Base-by-base conservation (phyloP, 1,139 yeast species). In the Suhomyces anneliseae region DNA sequence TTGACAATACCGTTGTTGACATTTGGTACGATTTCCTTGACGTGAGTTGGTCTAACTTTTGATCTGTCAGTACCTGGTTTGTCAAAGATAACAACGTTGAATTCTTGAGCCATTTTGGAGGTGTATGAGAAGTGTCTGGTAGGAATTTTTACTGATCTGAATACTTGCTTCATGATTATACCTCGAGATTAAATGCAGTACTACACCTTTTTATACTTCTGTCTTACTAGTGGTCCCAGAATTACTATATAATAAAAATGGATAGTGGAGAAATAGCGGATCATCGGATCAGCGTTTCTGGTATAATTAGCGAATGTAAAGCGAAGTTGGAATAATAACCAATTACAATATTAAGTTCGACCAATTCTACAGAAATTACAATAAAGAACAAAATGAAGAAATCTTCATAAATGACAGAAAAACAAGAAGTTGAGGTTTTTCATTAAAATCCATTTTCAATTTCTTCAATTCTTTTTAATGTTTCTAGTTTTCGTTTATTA, bases 1-100 rank as follows among this genome's bases (percentile, higher is more conserved):
- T 80, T 79, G 47, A 87, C 72, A 31, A 76, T 70, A 1, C 90
- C 89, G 11, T 70, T 61, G 36, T 73, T 74, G 44, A 83, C 79
- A 10, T 67, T 56, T 5, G 70, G 69, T 9, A 84, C 81, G 47
- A 85, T 78, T 2, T 66, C 78, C 15, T 77, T 78, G 33, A 87
- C 63, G 62, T 88, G 95, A 45, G 70, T 70, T 6, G 81, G 72
- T 61, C 93, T 80, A 39, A 75, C 75, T 11, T 72, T 63, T 26
- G 78, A 57, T 59, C 90, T 76, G 60, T 83, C 86, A 42, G 79
- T 65, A 34, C 81, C 82, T 41, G 88, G 87, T 58, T 80, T 80
- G 64, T 87, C 96, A 61, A 74, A 84, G 38, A 87, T 78, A 54
- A 84, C 74, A n/a, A 83, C 93, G 65, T 79, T 71, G 83, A 86